Evolutionary conservation across 352 stramenopile genomes (phyloP), one percentile per base, ranked within the genome.

Genomic region (Pythium aristosporum): DNA sequence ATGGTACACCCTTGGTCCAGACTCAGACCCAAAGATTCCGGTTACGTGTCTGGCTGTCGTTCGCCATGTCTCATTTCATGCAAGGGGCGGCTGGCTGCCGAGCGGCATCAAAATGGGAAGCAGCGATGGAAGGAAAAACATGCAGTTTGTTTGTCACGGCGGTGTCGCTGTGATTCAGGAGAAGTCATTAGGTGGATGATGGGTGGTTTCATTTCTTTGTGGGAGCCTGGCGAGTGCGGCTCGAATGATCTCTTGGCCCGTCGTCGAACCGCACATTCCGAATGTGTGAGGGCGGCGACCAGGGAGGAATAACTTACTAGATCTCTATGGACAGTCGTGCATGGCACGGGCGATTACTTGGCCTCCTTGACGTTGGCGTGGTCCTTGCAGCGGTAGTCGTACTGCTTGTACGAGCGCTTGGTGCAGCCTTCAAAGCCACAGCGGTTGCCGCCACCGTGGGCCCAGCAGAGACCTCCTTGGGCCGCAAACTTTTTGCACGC

Each of bases 361-460:
- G 61, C 63, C 64, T 69, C 42, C 63, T 46, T 46, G 39, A 6
- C 18, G 11, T 46, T 59, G n/a, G 65, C 46, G 68, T 91, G 81
- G 23, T 74, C 62, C 63, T 85, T 79, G 71, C 82, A 91, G 56
- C 77, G 77, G 68, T 91, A 88, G 63, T 76, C 73, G 63, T 88
- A 80, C 71, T 88, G 88, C 63, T 88, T 77, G 75, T 91, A 91
- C 58, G 79, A 88, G 49, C 77, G 82, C 51, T 83, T 83, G 58
- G 70, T 83, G 70, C 82, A 91, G 39, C 76, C 78, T n/a, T 91
- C 76, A 13, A 88, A 64, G n/a, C 68, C 68, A 67, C 81, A 91
- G 63, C 81, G 81, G 65, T 88, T 88, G 63, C 84, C 83, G 18
- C 82, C 85, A 18, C 85, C 85, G 63, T 92, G 82, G 0, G 82